Evolutionary conservation across 768 basidiomycete species (phyloP), one percentile per base, ranked within the genome.

Genomic region (Peribolospora baueri): DNA sequence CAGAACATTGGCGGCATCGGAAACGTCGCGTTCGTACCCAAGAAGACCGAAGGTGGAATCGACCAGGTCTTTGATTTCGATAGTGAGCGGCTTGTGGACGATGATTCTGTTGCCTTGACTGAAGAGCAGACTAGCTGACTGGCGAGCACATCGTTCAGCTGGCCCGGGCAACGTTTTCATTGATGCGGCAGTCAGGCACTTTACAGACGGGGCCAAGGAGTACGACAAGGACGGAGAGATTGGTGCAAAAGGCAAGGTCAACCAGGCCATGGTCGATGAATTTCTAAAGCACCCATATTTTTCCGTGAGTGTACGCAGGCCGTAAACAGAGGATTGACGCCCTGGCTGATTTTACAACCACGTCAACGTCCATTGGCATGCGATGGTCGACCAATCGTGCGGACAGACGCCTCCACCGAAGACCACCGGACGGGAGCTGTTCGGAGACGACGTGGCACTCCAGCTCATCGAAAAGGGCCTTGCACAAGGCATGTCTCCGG

Each of bases 121-220:
- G n/a, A n/a, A n/a, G n/a, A n/a, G n/a, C n/a, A n/a, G n/a, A n/a
- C n/a, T n/a, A n/a, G n/a, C n/a, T n/a, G n/a, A n/a, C n/a, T n/a
- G n/a, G n/a, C n/a, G n/a, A n/a, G n/a, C n/a, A n/a, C n/a, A n/a
- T n/a, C n/a, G n/a, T n/a, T n/a, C n/a, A n/a, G n/a, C n/a, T n/a
- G 62, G 62, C 37, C 62, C 62, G 7, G 62, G 62, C 37, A 63
- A 61, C 45, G 60, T 63, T 40, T 59, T 63, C 48, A 61, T 63
- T 50, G 62, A 63, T 51, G 61, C 60, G 37, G 59, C 55, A 3
- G 58, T 63, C 1, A 54, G 60, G 5, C 51, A 59, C 51, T 61
- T 60, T 45, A 60, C 59, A 10, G 40, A 60, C 51, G 58, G 58
- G 13, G 43, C 50, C 49, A 48, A 50, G 52, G 58, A 63, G 54